Evolutionary conservation across 768 basidiomycete genomes (phyloP), one percentile per base, ranked within the genome.

Genomic region (Amanita fuliginea): DNA sequence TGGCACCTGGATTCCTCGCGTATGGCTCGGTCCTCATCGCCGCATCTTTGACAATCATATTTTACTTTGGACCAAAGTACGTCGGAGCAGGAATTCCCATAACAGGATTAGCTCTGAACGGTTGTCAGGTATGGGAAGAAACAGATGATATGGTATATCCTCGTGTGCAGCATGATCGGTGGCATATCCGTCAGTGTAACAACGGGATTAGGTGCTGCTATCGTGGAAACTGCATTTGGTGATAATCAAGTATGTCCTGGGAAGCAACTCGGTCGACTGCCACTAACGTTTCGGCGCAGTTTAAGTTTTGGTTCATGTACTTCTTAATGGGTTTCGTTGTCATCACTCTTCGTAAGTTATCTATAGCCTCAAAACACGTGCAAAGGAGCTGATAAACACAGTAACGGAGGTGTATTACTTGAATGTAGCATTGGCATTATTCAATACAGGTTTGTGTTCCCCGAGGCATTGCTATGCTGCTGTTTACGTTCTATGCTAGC

Each of bases 131-230:
- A 86, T 61, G 94, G 95, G 44, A 91, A 85, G 67, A 80, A 81
- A 67, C 88, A 80, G 60, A 96, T 97, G 95, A 65, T 98, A 46
- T 91, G 88, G 87, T 90, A 95, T 64, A 94, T 98, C 55, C 71
- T 76, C 36, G 88, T 99, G 40, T 99, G 96, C 66, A 90, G 86
- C 54, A 83, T 97, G 76, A 97, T 99, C 60, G 96, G 96, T 14
- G 96, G 96, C 0, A 83, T 95, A 42, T 88, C 85, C 51, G 91
- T 95, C 55, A 90, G 86, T 57, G 94, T 95, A 48, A 95, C 94
- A 11, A 93, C 91, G 28, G 95, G 96, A 30, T 75, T 97, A 33
- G 93, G 96, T 40, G 73, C 89, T 37, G 85, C 92, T 18, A 96
- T 98, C 57, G 83, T 99, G 22, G 81, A 85, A 43, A 79, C 80